A percentile compares a stretch with the other conserved stretches of the same genome.
Evolutionary conservation across 1,284 basidiomycete species (phyloP).

Genomic region (Sporisorium reilianum): DNA sequence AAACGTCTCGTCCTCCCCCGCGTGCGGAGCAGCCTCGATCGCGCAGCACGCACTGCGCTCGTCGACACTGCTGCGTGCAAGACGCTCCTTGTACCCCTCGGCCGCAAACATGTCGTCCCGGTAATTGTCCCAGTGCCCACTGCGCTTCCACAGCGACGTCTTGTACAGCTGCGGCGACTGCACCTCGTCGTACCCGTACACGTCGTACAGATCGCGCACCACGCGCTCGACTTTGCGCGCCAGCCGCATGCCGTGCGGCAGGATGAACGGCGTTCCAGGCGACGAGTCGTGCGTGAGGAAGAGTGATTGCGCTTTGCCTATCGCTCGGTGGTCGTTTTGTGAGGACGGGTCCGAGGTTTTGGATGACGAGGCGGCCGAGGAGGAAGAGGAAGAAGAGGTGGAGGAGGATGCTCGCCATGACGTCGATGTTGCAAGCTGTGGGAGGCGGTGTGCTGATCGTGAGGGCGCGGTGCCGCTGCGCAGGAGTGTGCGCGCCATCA

Average conservation of each 20-base stretch:
- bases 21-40: conserved; percentile 10
- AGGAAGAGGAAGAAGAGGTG: too few relatives aligned
- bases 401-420: conserved; percentile 13
- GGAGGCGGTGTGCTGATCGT: too few relatives aligned
- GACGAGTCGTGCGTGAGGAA: conserved; percentile 67
- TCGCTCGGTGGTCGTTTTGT: conserved; percentile 55
- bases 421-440: not conserved
- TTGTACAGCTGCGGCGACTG: conserved; percentile 66
- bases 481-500: conserved; percentile 17
- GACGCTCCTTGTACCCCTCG: conserved; percentile 59
- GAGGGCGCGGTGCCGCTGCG: conserved; percentile 9
- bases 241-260: conserved; percentile 66
- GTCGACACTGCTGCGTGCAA: conserved; percentile 16
- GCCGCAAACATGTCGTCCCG: conserved; percentile 68
- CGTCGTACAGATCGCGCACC: conserved; percentile 66
- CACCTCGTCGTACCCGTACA: conserved; percentile 67
- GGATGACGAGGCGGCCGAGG: conserved; percentile 1
- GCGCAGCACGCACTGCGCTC: conserved; percentile 36
- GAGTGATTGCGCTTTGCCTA: conserved; percentile 60
- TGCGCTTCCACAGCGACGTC: conserved; percentile 62
- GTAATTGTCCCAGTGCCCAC: conserved; percentile 69
- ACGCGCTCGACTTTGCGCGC: conserved; percentile 64
- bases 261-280: conserved; percentile 67
- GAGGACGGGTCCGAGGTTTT: conserved; percentile 5
- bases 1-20: conserved; percentile 43